These are phyloP conservation scores for Neurospora tetraspora DNA, from an alignment of 495 filamentous ascomycete species.

Conservation along the genomic window DNA sequence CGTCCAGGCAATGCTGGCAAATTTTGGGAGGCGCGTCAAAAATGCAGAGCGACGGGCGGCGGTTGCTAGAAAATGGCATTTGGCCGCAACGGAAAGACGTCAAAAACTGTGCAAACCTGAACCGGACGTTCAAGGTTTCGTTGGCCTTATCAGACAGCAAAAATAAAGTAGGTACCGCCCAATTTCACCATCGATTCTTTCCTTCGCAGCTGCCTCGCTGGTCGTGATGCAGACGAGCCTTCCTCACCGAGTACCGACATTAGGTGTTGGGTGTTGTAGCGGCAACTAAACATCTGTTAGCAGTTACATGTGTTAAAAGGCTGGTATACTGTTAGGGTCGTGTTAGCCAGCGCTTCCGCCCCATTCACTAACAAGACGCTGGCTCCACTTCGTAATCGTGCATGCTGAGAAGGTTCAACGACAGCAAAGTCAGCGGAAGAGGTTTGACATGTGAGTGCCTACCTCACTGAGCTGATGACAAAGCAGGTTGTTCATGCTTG, in stretches of 20 bases:
- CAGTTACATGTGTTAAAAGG: not conserved
- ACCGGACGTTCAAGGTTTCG: not conserved
- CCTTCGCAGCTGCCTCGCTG: not conserved
- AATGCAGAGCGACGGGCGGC: not conserved
- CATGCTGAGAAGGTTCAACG: not conserved
- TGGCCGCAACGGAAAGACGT: not conserved
- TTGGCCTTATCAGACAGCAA: not conserved
- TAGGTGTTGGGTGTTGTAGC: not conserved
- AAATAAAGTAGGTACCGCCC: not conserved
- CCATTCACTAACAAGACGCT: not conserved
- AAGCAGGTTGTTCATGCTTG: not conserved
- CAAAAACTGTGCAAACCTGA: not conserved
- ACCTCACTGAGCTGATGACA: not conserved
- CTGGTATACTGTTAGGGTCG: not conserved
- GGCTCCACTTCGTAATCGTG: not conserved
- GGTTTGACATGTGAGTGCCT: not conserved
- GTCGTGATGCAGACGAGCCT: not conserved
- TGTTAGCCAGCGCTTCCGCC: not conserved
- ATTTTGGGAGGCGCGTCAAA: not conserved
- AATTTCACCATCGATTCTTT: not conserved
- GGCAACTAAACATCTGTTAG: not conserved
- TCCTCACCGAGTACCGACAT: not conserved
- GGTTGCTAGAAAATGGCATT: not conserved
- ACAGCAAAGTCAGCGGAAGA: not conserved
- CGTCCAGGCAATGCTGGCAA: conserved; percentile 4